Percentiles rank a stretch among this genome's conserved stretches.
phyloP scores from a whole-genome alignment of 2,329 filamentous ascomycete genomes.

The Colletotrichum sp. region DNA sequence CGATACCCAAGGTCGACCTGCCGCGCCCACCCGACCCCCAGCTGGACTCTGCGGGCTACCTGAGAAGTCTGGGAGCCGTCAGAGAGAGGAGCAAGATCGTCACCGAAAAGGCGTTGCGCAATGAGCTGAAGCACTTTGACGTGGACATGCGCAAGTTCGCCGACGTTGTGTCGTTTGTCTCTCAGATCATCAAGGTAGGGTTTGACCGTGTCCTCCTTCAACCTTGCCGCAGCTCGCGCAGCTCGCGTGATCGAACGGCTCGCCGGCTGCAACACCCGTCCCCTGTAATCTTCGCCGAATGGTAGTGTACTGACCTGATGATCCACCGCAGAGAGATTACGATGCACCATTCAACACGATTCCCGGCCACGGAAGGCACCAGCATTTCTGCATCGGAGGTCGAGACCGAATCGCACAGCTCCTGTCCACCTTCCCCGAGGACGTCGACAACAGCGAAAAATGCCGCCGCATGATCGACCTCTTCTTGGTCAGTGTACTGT shows the following conservation, averaged over 20 bases:
- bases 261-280: background rate
- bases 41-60: slow-evolving; percentile 86
- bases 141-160: slow-evolving; percentile 85
- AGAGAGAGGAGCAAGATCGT: slow-evolving; percentile 78
- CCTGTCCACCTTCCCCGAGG: slow-evolving; percentile 69
- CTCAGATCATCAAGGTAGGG: slow-evolving; percentile 91
- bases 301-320: background rate
- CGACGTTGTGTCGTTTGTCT: slow-evolving; percentile 84
- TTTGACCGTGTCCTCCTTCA: background rate
- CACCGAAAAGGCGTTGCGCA: slow-evolving; percentile 75
- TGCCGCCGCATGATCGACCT: slow-evolving; percentile 78
- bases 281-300: background rate
- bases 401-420: slow-evolving; percentile 75
- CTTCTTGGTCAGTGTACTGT: slow-evolving; percentile 78
- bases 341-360: slow-evolving; percentile 65
- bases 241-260: background rate
- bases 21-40: slow-evolving; percentile 86
- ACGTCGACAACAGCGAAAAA: slow-evolving; percentile 73
- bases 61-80: slow-evolving; percentile 87
- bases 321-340: slow-evolving; percentile 51
- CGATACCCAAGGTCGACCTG: slow-evolving; percentile 77
- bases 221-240: background rate
- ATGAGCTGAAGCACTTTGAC: slow-evolving; percentile 83
- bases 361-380: slow-evolving; percentile 84
- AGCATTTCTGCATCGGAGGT: slow-evolving; percentile 84